Percentiles rank a stretch among this genome's conserved stretches.
These are phyloP conservation scores for Decorospora gaudefroyi DNA, from an alignment of 2,329 filamentous ascomycete species.

Conservation along the genomic window DNA sequence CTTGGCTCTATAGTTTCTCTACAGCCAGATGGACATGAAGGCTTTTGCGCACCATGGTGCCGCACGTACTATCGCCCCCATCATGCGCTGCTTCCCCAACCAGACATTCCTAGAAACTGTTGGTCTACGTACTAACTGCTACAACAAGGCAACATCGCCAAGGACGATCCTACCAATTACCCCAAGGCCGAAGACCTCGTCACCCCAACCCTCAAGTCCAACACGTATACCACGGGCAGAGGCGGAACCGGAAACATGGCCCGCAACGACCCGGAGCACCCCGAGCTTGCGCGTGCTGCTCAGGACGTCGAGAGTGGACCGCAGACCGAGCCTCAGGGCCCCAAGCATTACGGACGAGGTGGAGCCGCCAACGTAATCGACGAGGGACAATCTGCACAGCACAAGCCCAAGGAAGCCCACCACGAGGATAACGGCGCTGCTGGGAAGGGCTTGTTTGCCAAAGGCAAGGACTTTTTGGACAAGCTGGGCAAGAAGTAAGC, in stretches of 20 bases:
- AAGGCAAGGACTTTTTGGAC: slow-evolving; percentile 58
- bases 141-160: slow-evolving; percentile 57
- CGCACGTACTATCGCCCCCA: background rate
- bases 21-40: background rate
- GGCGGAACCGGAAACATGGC: slow-evolving; percentile 90
- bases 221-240: slow-evolving; percentile 86
- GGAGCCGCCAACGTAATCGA: slow-evolving; percentile 69
- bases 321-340: slow-evolving; percentile 59
- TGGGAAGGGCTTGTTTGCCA: slow-evolving; percentile 53
- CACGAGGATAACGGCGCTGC: slow-evolving; percentile 17
- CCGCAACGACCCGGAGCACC: slow-evolving; percentile 68
- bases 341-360: slow-evolving; percentile 71
- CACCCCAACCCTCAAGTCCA: slow-evolving; percentile 80
- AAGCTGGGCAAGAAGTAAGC: slow-evolving; percentile 50
- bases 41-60: background rate
- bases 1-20: background rate
- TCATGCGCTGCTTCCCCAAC: no score
- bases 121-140: no score
- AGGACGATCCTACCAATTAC: slow-evolving; percentile 42
- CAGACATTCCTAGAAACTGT: no score
- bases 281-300: slow-evolving; percentile 70
- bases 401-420: slow-evolving; percentile 30
- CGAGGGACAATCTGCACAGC: slow-evolving; percentile 41
- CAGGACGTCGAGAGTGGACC: slow-evolving; percentile 74
- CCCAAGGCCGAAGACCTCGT: slow-evolving; percentile 64